phyloP scores from a whole-genome alignment of 768 basidiomycete genomes.

The Auricularia heimuer region DNA sequence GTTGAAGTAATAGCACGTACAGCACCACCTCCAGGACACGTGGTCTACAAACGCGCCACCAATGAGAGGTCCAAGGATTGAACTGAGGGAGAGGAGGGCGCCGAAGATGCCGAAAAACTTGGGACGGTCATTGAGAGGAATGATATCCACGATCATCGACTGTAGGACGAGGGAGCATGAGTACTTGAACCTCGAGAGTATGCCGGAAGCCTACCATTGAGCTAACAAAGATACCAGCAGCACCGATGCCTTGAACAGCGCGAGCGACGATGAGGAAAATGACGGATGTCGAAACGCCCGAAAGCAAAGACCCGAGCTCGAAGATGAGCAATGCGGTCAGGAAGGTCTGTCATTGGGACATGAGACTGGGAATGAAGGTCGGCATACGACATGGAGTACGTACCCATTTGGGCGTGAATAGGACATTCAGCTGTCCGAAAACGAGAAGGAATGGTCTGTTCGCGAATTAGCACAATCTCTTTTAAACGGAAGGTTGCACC shows the following conservation, averaged over 20 bases:
- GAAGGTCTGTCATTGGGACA: conserved; percentile 25
- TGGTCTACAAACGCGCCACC: conserved; percentile 27
- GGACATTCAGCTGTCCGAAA: conserved; percentile 22
- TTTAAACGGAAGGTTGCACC: too few species aligned
- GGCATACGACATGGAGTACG: not conserved
- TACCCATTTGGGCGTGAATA: conserved; percentile 21
- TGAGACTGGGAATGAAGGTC: conserved; percentile 6
- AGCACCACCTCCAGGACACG: conserved; percentile 25
- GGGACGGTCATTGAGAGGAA: conserved; percentile 3
- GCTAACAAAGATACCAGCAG: conserved; percentile 19
- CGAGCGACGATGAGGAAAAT: conserved; percentile 14
- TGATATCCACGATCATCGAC: conserved; percentile 7
- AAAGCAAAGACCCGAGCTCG: too few species aligned
- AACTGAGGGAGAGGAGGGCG: conserved; percentile 20
- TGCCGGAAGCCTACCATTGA: not conserved
- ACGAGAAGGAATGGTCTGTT: conserved; percentile 16
- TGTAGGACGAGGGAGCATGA: not conserved
- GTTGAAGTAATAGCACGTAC: too few species aligned
- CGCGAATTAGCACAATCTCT: too few species aligned
- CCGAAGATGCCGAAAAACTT: conserved; percentile 6
- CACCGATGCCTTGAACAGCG: conserved; percentile 25
- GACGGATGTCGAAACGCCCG: too few species aligned
- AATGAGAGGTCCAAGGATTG: conserved; percentile 25
- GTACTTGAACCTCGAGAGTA: not conserved
- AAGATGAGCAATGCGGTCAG: conserved; percentile 24